These are phyloP conservation scores for Ceratocystis variospora DNA, from an alignment of 2,329 filamentous ascomycete species.

Conservation along the genomic window DNA sequence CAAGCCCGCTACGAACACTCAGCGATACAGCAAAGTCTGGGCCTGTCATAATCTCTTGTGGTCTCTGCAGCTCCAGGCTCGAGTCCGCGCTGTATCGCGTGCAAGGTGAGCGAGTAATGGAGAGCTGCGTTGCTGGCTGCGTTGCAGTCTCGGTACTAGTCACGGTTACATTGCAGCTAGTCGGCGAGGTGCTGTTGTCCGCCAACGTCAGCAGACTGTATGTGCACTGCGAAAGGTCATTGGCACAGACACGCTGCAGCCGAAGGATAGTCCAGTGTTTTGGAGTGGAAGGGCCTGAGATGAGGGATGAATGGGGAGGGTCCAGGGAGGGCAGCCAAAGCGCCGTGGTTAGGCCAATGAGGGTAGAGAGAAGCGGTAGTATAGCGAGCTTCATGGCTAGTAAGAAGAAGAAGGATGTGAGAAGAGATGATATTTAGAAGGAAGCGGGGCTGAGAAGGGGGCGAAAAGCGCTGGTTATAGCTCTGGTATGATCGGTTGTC, in stretches of 20 bases:
- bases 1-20: background rate
- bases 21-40: background rate
- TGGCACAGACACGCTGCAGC: background rate
- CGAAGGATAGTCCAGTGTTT: conserved; percentile 2
- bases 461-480: background rate
- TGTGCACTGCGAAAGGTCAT: background rate
- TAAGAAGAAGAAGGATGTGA: background rate
- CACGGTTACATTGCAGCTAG: background rate
- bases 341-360: background rate
- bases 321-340: background rate
- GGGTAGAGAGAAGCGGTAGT: background rate
- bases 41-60: background rate
- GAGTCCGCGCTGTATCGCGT: background rate
- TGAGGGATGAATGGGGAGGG: background rate
- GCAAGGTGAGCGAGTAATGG: background rate
- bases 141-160: background rate
- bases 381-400: background rate
- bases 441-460: background rate
- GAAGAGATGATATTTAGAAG: background rate
- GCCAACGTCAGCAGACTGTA: background rate
- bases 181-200: background rate
- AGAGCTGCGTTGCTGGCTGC: background rate
- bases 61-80: background rate
- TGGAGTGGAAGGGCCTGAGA: background rate
- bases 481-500: background rate